These are phyloP conservation scores for Pythium coloratum DNA, from an alignment of 352 stramenopile genomes.

Conservation along the genomic window DNA sequence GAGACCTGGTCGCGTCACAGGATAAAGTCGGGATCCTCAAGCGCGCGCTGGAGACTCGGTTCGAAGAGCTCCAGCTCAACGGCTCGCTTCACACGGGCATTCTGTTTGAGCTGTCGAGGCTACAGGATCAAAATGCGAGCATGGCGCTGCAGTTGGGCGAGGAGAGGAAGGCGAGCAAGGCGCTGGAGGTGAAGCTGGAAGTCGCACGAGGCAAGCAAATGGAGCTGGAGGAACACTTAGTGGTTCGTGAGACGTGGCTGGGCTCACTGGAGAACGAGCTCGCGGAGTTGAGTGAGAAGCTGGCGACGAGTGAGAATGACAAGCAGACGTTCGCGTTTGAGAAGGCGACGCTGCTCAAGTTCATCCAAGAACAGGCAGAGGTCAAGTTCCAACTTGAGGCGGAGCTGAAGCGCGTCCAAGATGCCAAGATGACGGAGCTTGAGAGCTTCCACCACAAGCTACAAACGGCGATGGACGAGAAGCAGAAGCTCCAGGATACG, in stretches of 20 bases:
- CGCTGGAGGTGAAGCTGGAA: conserved; percentile 36
- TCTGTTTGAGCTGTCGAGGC: conserved; percentile 69
- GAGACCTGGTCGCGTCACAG: conserved; percentile 40
- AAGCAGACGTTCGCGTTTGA: conserved; percentile 63
- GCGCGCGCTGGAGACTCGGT: conserved; percentile 63
- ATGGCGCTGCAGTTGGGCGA: conserved; percentile 64
- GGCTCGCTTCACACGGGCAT: conserved; percentile 73
- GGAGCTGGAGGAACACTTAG: conserved; percentile 52
- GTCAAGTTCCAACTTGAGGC: conserved; percentile 65
- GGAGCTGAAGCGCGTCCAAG: conserved; percentile 47
- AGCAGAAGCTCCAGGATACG: conserved; percentile 36
- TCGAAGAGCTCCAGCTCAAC: conserved; percentile 68
- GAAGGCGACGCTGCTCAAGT: conserved; percentile 72
- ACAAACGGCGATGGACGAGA: conserved; percentile 46
- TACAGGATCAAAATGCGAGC: conserved; percentile 64
- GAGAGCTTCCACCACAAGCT: conserved; percentile 38
- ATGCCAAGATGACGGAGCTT: conserved; percentile 37
- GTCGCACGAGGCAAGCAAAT: conserved; percentile 32
- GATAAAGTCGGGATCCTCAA: conserved; percentile 71
- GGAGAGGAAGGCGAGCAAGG: conserved; percentile 45
- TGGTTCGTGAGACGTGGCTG: conserved; percentile 50
- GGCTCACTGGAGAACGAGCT: conserved; percentile 61
- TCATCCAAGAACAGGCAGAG: conserved; percentile 74
- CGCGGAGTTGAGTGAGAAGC: conserved; percentile 40
- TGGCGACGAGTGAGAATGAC: conserved; percentile 41